phyloP scores from a whole-genome alignment of 768 basidiomycete species.

The Tulasnella sp. region DNA sequence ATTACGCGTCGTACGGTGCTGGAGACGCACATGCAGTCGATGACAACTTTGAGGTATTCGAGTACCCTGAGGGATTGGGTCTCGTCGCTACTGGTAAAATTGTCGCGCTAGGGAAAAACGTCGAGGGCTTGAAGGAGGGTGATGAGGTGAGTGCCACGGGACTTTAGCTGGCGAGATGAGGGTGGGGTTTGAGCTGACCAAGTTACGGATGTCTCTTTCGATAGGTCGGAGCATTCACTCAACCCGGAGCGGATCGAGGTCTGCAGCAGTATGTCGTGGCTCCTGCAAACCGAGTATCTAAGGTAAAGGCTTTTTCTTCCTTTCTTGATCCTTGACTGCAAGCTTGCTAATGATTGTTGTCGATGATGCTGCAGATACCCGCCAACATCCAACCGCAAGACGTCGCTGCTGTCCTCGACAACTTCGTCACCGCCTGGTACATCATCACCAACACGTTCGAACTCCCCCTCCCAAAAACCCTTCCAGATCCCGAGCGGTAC shows the following conservation, averaged over 20 bases:
- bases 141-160: constrained; percentile 40
- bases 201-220: too few species aligned
- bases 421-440: constrained; percentile 46
- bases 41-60: constrained; percentile 37
- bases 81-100: constrained; percentile 45
- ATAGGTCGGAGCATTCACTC: constrained; percentile 38
- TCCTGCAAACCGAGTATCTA: constrained; percentile 38
- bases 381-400: constrained; percentile 39
- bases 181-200: neutral
- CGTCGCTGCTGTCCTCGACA: constrained; percentile 45
- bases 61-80: constrained; percentile 43
- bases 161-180: neutral
- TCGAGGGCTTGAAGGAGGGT: constrained; percentile 41
- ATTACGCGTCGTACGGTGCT: constrained; percentile 44
- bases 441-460: constrained; percentile 41
- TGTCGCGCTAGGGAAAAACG: constrained; percentile 40
- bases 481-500: constrained; percentile 35
- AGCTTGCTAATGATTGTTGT: neutral
- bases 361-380: constrained; percentile 42
- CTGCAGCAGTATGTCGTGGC: constrained; percentile 43
- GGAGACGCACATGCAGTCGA: constrained; percentile 45
- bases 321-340: neutral
- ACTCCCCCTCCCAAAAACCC: constrained; percentile 41
- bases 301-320: constrained; percentile 37
- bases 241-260: constrained; percentile 36